A percentile compares a stretch with the other conserved stretches of the same genome.
Evolutionary conservation across 768 basidiomycete species (phyloP).

Genomic region (Sporobolomyces phaffii): DNA sequence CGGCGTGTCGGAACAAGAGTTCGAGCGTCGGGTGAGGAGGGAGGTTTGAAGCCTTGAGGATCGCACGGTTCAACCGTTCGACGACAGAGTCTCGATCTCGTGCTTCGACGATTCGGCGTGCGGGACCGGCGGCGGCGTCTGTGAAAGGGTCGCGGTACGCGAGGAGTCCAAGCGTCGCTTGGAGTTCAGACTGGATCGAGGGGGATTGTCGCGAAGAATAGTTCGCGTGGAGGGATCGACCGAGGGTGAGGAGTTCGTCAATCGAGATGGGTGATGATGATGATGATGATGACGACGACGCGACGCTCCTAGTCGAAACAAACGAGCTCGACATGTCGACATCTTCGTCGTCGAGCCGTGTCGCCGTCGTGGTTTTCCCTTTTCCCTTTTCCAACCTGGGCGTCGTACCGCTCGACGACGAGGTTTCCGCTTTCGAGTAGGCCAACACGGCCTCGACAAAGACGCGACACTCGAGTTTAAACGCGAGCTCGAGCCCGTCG

Average conservation of each 20-base stretch:
- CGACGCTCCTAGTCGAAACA: not conserved
- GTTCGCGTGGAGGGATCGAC: constrained; percentile 62
- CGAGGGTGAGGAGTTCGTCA: constrained; percentile 65
- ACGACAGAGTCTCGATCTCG: constrained; percentile 56
- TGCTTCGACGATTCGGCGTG: constrained; percentile 58
- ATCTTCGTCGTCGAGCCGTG: constrained; percentile 27
- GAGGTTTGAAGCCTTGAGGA: constrained; percentile 72
- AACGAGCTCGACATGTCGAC: constrained; percentile 30
- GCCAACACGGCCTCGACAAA: constrained; percentile 71
- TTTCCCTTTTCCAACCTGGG: no score
- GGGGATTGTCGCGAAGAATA: constrained; percentile 61
- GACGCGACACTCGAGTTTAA: constrained; percentile 75
- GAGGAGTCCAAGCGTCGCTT: constrained; percentile 69
- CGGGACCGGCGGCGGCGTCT: constrained; percentile 52
- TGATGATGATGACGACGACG: not conserved
- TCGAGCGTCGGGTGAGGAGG: constrained; percentile 68
- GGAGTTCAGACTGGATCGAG: constrained; percentile 62
- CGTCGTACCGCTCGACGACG: not conserved
- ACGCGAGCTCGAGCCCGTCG: constrained; percentile 65
- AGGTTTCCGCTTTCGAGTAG: constrained; percentile 50
- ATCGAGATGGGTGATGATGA: constrained; percentile 48
- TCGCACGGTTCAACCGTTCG: constrained; percentile 67
- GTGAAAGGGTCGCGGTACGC: constrained; percentile 66
- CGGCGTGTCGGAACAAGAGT: constrained; percentile 67
- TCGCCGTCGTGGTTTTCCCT: not conserved